Conservation (phyloP, 148 eudicot genomes). For the Nepenthes gracilis region DNA sequence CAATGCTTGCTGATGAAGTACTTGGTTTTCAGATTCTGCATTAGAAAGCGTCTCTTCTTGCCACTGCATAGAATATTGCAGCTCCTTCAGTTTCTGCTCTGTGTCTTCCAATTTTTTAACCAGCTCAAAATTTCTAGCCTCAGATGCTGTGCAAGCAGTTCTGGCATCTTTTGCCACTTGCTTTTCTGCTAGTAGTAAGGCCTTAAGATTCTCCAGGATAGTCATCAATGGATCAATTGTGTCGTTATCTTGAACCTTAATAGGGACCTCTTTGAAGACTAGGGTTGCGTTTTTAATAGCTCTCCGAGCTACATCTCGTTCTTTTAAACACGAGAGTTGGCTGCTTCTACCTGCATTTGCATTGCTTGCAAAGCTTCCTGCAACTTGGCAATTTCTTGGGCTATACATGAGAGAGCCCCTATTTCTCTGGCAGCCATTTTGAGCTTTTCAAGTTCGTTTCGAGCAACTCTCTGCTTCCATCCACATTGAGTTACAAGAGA, state of each 20-base stretch:
- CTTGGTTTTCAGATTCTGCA: constrained; percentile 44
- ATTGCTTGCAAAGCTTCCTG: constrained; percentile 67
- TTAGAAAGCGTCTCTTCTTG: constrained; percentile 88
- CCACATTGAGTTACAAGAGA: constrained; percentile 80
- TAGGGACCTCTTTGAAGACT: constrained; percentile 80
- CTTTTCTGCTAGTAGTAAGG: constrained; percentile 39
- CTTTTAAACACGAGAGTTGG: constrained; percentile 58
- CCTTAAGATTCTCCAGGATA: constrained; percentile 49
- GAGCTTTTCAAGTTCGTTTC: constrained; percentile 74
- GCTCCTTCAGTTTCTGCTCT: constrained; percentile 51
- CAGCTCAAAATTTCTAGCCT: constrained; percentile 51
- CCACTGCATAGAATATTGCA: constrained; percentile 82
- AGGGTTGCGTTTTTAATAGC: constrained; percentile 94
- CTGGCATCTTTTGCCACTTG: constrained; percentile 48
- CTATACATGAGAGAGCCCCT: constrained; percentile 49
- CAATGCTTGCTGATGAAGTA: constrained; percentile 45
- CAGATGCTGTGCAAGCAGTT: constrained; percentile 42
- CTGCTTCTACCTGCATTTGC: constrained; percentile 68
- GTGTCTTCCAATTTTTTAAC: constrained; percentile 63
- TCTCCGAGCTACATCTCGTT: constrained; percentile 72
- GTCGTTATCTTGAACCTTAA: constrained; percentile 76
- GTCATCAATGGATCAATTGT: constrained; percentile 69
- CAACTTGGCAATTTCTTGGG: constrained; percentile 71
- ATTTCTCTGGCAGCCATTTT: constrained; percentile 99
- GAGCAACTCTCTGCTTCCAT: constrained; percentile 84